phyloP scores from a whole-genome alignment of 305 asterid species.

The Plantago lanceolata region DNA sequence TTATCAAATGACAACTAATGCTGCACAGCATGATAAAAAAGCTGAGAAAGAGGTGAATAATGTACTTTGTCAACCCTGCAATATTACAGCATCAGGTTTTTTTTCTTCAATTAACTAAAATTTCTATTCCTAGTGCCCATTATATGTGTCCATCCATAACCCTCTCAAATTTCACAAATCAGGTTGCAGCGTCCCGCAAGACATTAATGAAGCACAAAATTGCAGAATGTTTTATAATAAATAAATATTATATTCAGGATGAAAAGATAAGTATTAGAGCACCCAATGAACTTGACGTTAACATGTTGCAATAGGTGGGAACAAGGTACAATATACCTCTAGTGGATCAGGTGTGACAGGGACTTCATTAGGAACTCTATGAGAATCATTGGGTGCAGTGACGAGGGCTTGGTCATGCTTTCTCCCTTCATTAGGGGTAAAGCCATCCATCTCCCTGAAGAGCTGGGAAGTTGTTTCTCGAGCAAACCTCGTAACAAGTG shows the following conservation, averaged over 20 bases:
- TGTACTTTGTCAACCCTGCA: too few species aligned
- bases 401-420: slow-evolving; percentile 38
- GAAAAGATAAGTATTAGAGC: background rate
- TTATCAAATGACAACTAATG: too few species aligned
- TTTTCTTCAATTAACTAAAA: background rate
- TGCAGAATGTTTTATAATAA: background rate
- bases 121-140: background rate
- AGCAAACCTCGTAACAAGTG: slow-evolving; percentile 95
- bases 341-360: slow-evolving; percentile 63
- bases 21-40: too few species aligned
- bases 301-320: slow-evolving; percentile 11
- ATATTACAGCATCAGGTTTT: too few species aligned
- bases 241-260: background rate
- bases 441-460: slow-evolving; percentile 75
- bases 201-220: background rate
- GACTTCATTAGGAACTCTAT: slow-evolving; percentile 38
- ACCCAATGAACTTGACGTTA: slow-evolving; percentile 11
- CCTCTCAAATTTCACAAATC: background rate
- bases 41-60: too few species aligned
- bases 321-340: slow-evolving; percentile 48
- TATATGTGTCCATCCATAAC: too few species aligned
- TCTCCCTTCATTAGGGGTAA: slow-evolving; percentile 53
- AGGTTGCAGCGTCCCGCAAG: background rate
- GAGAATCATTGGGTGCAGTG: slow-evolving; percentile 37
- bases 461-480: slow-evolving; percentile 99